Conservation (phyloP, 2,329 filamentous ascomycete genomes). For the Ophiocordyceps camponoti-rufipedis region DNA sequence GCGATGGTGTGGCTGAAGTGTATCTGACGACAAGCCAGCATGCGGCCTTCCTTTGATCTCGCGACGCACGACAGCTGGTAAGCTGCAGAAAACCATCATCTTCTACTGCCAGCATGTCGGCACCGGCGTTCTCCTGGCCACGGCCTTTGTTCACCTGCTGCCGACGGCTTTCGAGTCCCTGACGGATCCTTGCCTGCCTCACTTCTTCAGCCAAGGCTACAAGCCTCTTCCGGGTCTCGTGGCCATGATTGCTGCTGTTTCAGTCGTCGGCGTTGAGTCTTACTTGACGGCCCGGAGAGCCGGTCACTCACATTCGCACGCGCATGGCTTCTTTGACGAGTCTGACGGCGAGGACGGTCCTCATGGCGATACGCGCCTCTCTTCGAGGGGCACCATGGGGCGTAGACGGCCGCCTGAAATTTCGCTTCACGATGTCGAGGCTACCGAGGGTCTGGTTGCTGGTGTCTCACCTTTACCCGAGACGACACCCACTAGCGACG, state of each 20-base stretch:
- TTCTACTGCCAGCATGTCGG: constrained; percentile 59
- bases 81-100: constrained; percentile 39
- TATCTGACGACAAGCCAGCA: constrained; percentile 19
- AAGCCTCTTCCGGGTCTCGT: constrained; percentile 64
- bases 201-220: constrained; percentile 66
- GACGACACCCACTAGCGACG: constrained; percentile 22
- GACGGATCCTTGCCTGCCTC: constrained; percentile 53
- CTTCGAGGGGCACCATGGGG: constrained; percentile 18
- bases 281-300: constrained; percentile 60
- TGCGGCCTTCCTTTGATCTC: constrained; percentile 51
- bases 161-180: constrained; percentile 50
- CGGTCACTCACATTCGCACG: constrained; percentile 40
- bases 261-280: constrained; percentile 76
- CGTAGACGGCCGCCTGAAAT: constrained; percentile 28
- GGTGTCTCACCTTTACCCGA: constrained; percentile 39
- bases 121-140: constrained; percentile 72
- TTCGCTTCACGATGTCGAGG: constrained; percentile 30
- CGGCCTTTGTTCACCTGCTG: constrained; percentile 63
- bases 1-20: background rate
- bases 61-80: constrained; percentile 35
- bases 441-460: constrained; percentile 35
- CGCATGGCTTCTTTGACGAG: constrained; percentile 27
- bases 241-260: constrained; percentile 64
- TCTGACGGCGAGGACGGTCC: constrained; percentile 12
- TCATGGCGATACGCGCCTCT: constrained; percentile 9